Evolutionary conservation across 371 early-diverging fungal genomes (phyloP), one percentile per base, ranked within the genome.

Genomic region (Fennellomyces sp.): DNA sequence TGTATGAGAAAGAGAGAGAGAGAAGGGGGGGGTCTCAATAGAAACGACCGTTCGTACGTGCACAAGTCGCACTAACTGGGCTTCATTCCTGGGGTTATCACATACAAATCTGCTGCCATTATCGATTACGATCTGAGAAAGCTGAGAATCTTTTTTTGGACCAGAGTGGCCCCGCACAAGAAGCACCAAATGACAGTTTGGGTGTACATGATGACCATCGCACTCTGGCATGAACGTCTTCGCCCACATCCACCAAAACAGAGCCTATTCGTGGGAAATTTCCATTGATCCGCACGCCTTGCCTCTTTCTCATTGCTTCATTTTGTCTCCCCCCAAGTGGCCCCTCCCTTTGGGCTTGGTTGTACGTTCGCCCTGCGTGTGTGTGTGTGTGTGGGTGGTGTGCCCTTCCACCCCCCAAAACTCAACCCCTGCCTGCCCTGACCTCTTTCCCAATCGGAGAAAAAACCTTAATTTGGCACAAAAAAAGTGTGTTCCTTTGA

Each of bases 71-170:
- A 45, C 45, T 12, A 45, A 45, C 45, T 45, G 45, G 45, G 45
- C 45, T 45, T 45, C 45, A 45, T 45, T 45, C 45, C 45, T 45
- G 45, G 45, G 45, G 45, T 45, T 45, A 45, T 45, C 45, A 5
- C 45, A 45, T 15, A 45, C n/a, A 21, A 45, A 45, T 45, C 45
- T 45, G n/a, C 45, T 39, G 5, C 17, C 5, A 11, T 39, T 39
- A 45, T 45, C 45, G 45, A 45, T 45, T 45, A 45, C 4, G 45
- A 45, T 45, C 45, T 45, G 45, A 45, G 45, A 45, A 45, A 45
- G 8, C 45, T 45, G 21, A 45, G 19, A 45, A 45, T 33, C 6
- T 33, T 33, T 4, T 45, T 23, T 21, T 45, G 4, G 45, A 4
- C 45, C n/a, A n/a, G 23, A 21, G 21, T 45, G 21, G 21, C 7